A percentile compares a stretch with the other conserved stretches of the same genome.
phyloP scores from a whole-genome alignment of 2,329 filamentous ascomycete genomes.

The Spiromastix sp. region DNA sequence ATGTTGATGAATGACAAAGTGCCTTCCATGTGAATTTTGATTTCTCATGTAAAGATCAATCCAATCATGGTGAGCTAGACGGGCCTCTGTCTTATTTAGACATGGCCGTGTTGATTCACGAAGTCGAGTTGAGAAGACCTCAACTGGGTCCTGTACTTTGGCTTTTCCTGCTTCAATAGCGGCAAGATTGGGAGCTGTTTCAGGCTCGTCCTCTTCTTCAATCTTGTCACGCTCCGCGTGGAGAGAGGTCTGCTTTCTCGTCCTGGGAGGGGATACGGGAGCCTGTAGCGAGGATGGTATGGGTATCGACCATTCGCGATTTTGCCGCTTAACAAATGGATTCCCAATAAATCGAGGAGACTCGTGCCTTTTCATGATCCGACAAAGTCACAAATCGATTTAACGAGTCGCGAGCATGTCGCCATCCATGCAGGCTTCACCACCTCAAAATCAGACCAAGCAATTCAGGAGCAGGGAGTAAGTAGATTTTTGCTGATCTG shows the following conservation, averaged over 20 bases:
- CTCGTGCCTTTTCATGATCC: neutral
- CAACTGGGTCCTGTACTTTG: slow-evolving; percentile 38
- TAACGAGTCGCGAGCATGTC: too few species aligned
- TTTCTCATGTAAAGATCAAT: slow-evolving; percentile 39
- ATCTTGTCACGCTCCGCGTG: neutral
- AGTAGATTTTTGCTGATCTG: too few species aligned
- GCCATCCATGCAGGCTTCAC: too few species aligned
- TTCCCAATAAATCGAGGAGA: neutral
- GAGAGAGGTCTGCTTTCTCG: slow-evolving; percentile 4
- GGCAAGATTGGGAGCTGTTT: slow-evolving; percentile 21
- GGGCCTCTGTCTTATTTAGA: slow-evolving; percentile 15
- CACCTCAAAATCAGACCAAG: too few species aligned
- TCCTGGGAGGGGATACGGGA: slow-evolving; percentile 21
- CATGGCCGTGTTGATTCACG: slow-evolving; percentile 16
- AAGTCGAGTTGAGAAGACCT: slow-evolving; percentile 37
- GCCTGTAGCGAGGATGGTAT: slow-evolving; percentile 10
- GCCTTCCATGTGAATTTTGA: slow-evolving; percentile 35
- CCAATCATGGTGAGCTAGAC: slow-evolving; percentile 34
- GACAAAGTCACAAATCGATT: too few species aligned
- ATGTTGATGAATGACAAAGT: slow-evolving; percentile 64
- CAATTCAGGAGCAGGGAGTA: too few species aligned
- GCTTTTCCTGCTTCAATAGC: slow-evolving; percentile 43
- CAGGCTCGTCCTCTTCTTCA: neutral
- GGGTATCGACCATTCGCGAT: slow-evolving; percentile 5
- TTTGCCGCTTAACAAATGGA: slow-evolving; percentile 5